These are phyloP conservation scores for Glycine latifolia DNA, from an alignment of 306 rosid genomes.

Conservation along the genomic window DNA sequence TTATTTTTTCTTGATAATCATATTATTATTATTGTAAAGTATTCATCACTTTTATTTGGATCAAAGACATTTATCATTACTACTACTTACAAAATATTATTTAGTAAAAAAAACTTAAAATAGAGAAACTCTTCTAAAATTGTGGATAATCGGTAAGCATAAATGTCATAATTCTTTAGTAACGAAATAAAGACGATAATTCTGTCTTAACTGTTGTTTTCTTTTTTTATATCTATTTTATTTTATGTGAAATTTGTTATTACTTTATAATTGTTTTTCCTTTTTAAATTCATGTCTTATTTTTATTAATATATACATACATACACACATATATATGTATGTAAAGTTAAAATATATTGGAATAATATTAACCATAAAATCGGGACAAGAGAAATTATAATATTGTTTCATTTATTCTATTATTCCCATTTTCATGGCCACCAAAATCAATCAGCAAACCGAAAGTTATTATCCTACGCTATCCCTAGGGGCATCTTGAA, in stretches of 20 bases:
- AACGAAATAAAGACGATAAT: too few species aligned
- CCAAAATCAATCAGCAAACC: conserved; percentile 27
- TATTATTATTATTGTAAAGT: too few species aligned
- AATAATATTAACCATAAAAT: not conserved
- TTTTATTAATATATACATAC: not conserved
- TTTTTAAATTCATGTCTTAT: not conserved
- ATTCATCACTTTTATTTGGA: too few species aligned
- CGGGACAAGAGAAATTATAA: not conserved
- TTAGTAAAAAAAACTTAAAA: too few species aligned
- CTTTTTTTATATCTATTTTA: not conserved
- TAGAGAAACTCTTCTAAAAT: too few species aligned
- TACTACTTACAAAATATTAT: too few species aligned
- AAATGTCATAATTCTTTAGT: too few species aligned
- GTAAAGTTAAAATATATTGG: not conserved
- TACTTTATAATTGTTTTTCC: not conserved
- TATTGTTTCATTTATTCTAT: not conserved
- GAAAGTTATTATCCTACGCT: conserved; percentile 39
- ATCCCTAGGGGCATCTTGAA: conserved; percentile 49
- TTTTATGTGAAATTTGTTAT: not conserved
- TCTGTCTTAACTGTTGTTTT: not conserved
- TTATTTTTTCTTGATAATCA: too few species aligned
- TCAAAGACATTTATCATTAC: too few species aligned
- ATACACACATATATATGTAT: not conserved
- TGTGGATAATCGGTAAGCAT: too few species aligned
- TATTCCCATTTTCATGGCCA: conserved; percentile 31